A percentile compares a stretch with the other conserved stretches of the same genome.
phyloP scores from a whole-genome alignment of 768 basidiomycete species.

The Pisolithus marmoratus region DNA sequence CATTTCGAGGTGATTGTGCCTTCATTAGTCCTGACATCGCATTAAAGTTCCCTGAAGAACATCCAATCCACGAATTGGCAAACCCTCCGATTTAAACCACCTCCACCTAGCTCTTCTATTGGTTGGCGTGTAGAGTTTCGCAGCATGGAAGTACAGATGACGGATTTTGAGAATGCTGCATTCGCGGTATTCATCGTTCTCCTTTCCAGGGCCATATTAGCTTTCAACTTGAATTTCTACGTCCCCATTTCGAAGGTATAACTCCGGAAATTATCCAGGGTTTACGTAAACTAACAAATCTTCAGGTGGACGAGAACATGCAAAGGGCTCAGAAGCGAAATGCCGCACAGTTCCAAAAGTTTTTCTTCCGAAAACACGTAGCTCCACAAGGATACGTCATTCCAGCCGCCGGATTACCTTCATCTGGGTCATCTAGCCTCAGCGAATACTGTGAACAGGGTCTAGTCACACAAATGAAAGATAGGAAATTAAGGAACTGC shows the following conservation, averaged over 20 bases:
- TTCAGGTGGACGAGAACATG: slow-evolving; percentile 97
- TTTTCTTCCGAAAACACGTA: slow-evolving; percentile 86
- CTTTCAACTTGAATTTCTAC: slow-evolving; percentile 90
- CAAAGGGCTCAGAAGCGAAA: slow-evolving; percentile 77
- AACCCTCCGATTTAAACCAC: slow-evolving; percentile 96
- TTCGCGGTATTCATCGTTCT: slow-evolving; percentile 94
- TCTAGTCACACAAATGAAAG: slow-evolving; percentile 40
- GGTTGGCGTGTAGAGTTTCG: slow-evolving; percentile 99
- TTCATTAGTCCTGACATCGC: neutral
- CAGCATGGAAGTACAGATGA: slow-evolving; percentile 98
- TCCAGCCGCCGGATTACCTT: slow-evolving; percentile 37
- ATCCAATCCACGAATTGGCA: slow-evolving; percentile 99
- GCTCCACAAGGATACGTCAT: slow-evolving; percentile 50
- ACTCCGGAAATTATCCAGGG: slow-evolving; percentile 22
- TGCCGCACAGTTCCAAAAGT: slow-evolving; percentile 67
- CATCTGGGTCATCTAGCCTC: slow-evolving; percentile 34
- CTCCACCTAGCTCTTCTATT: slow-evolving; percentile 85
- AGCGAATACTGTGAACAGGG: slow-evolving; percentile 29
- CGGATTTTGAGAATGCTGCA: slow-evolving; percentile 98
- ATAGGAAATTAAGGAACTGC: slow-evolving; percentile 66
- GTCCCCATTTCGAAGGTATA: slow-evolving; percentile 84
- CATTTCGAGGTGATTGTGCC: slow-evolving; percentile 80
- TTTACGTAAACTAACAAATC: neutral
- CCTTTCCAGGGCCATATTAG: slow-evolving; percentile 88
- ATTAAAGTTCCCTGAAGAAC: slow-evolving; percentile 48